A percentile compares a stretch with the other conserved stretches of the same genome.
These are phyloP conservation scores for Calonectria multiphialidica DNA, from an alignment of 2,329 filamentous ascomycete genomes.

Conservation along the genomic window DNA sequence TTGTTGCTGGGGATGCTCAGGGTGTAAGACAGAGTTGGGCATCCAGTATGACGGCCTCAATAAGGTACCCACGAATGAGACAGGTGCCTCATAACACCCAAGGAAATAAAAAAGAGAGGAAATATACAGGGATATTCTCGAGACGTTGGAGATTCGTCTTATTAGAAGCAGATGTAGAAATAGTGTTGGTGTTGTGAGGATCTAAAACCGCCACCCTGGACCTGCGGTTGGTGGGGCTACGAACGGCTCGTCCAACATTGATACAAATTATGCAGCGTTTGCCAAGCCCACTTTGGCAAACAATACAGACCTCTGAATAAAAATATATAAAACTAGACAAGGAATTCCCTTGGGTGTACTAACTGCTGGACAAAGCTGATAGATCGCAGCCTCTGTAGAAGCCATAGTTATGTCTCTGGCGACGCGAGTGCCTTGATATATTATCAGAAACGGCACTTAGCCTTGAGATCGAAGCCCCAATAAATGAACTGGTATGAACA, in stretches of 20 bases:
- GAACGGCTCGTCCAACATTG: neutral
- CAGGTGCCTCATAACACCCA: fast-evolving
- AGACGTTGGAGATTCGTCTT: neutral
- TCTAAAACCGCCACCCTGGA: neutral
- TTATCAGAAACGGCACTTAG: neutral
- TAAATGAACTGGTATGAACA: neutral
- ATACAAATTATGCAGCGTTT: neutral
- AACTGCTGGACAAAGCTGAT: no score
- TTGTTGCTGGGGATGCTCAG: neutral
- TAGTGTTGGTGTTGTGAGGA: neutral
- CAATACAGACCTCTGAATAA: no score
- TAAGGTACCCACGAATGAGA: neutral
- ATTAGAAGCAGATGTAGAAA: no score
- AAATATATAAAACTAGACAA: no score
- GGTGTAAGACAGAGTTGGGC: neutral
- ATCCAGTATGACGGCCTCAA: neutral
- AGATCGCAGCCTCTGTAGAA: no score
- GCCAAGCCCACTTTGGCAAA: neutral
- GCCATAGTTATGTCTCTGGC: neutral
- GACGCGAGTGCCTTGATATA: neutral
- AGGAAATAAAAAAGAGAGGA: no score
- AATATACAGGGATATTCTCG: no score
- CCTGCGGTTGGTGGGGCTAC: constrained; percentile 3
- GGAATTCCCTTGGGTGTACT: no score
- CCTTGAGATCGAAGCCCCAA: no score